phyloP scores from a whole-genome alignment of 108 stramenopile genomes.

The Cyclotella baltica region DNA sequence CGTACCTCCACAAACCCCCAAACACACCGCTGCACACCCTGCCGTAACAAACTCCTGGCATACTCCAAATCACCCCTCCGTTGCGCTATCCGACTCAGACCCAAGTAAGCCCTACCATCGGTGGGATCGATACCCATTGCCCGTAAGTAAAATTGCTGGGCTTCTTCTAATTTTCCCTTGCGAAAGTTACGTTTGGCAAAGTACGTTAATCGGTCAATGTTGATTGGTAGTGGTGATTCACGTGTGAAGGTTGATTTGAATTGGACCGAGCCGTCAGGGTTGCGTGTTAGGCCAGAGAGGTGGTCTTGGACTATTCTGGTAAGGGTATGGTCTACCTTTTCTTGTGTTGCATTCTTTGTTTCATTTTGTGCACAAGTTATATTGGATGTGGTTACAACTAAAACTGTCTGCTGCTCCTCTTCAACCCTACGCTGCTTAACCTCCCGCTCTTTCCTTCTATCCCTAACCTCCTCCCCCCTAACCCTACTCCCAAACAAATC shows the following conservation, averaged over 20 bases:
- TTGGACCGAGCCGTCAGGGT: slow-evolving; percentile 62
- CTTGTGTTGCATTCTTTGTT: slow-evolving; percentile 14
- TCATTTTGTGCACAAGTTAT: not conserved
- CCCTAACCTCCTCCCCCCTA: slow-evolving; percentile 34
- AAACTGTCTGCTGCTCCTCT: not conserved
- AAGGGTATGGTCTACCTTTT: slow-evolving; percentile 61
- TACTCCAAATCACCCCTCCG: slow-evolving; percentile 77
- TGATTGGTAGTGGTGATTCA: slow-evolving; percentile 74
- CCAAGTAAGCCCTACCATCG: slow-evolving; percentile 87
- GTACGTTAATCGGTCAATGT: slow-evolving; percentile 75
- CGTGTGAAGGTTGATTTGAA: slow-evolving; percentile 81
- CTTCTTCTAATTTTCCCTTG: slow-evolving; percentile 69
- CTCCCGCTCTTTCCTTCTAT: slow-evolving; percentile 22
- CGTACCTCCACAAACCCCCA: slow-evolving; percentile 40
- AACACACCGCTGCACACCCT: slow-evolving; percentile 62
- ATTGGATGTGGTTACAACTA: not conserved
- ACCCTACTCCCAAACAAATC: slow-evolving; percentile 68
- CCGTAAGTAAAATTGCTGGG: slow-evolving; percentile 63
- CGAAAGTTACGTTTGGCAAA: slow-evolving; percentile 78
- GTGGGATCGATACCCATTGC: slow-evolving; percentile 72
- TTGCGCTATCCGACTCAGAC: slow-evolving; percentile 81
- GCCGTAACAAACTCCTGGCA: slow-evolving; percentile 61
- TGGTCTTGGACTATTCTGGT: slow-evolving; percentile 85
- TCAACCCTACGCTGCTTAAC: not conserved
- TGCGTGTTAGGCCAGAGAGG: slow-evolving; percentile 72